A percentile compares a stretch with the other conserved stretches of the same genome.
These are phyloP conservation scores for Ricinus communis DNA, from an alignment of 345 rosid genomes.

Conservation along the genomic window DNA sequence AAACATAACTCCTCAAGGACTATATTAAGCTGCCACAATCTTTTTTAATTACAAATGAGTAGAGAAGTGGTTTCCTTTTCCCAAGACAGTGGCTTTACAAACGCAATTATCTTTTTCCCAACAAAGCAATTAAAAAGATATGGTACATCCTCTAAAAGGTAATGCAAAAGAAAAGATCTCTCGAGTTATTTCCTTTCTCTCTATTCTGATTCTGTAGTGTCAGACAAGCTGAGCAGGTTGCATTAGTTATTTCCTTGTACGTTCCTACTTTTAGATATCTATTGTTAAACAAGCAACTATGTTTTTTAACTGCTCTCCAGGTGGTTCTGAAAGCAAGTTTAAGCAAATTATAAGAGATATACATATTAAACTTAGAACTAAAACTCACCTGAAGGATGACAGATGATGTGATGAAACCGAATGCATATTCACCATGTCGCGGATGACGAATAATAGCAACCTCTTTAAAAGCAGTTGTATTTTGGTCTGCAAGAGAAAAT, in stretches of 20 bases:
- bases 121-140: neutral
- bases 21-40: neutral
- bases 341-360: conserved; percentile 8
- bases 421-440: conserved; percentile 83
- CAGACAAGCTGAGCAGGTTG: neutral
- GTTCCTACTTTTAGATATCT: neutral
- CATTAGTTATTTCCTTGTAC: neutral
- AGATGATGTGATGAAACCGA: conserved; percentile 83
- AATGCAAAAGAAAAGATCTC: neutral
- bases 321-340: conserved; percentile 4
- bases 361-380: conserved; percentile 3
- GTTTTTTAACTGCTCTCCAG: neutral
- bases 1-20: neutral
- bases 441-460: conserved; percentile 87
- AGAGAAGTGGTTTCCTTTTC: neutral
- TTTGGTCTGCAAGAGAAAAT: conserved; percentile 52
- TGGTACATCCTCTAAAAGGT: neutral
- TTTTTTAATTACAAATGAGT: neutral
- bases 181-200: too few relatives aligned
- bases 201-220: too few relatives aligned
- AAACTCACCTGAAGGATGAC: conserved; percentile 69
- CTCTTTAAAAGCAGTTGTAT: conserved; percentile 79
- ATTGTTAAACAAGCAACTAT: neutral
- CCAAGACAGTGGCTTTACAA: neutral
- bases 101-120: neutral